Conservation (phyloP, 192 early-diverging fungal species). For the Oehlia diaphana region DNA sequence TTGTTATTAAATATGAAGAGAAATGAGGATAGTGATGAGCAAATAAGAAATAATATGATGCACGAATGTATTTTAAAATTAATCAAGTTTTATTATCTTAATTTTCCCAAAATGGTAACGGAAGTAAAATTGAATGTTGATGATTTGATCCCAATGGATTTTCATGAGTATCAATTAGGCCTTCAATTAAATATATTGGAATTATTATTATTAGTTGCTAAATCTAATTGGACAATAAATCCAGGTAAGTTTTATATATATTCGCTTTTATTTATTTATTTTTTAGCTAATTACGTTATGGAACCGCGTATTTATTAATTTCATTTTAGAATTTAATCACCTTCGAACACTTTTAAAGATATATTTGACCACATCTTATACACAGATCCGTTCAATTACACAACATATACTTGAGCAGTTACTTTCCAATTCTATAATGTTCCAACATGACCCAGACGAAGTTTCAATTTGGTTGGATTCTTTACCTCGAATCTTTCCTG, state of each 20-base stretch:
- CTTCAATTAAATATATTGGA: slow-evolving; percentile 62
- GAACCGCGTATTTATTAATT: neutral
- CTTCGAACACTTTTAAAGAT: slow-evolving; percentile 55
- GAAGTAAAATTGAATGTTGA: slow-evolving; percentile 74
- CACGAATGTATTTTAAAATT: slow-evolving; percentile 58
- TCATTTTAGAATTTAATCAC: slow-evolving; percentile 38
- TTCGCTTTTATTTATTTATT: neutral
- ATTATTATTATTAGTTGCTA: slow-evolving; percentile 55
- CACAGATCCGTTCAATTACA: slow-evolving; percentile 46
- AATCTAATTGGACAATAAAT: slow-evolving; percentile 70
- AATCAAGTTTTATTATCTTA: slow-evolving; percentile 66
- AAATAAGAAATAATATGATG: slow-evolving; percentile 47
- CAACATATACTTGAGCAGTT: slow-evolving; percentile 47
- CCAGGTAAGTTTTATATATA: neutral
- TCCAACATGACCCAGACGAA: slow-evolving; percentile 58
- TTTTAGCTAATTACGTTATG: neutral
- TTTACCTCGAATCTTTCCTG: slow-evolving; percentile 37
- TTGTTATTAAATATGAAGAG: slow-evolving; percentile 29
- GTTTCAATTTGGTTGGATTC: slow-evolving; percentile 58
- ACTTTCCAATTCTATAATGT: slow-evolving; percentile 57
- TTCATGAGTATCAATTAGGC: slow-evolving; percentile 49
- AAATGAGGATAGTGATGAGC: slow-evolving; percentile 42
- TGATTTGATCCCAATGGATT: slow-evolving; percentile 69
- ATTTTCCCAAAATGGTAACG: slow-evolving; percentile 61
- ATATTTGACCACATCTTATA: slow-evolving; percentile 48